Base-by-base conservation (phyloP, 2,329 filamentous ascomycete genomes). In the Fusarium sp. region DNA sequence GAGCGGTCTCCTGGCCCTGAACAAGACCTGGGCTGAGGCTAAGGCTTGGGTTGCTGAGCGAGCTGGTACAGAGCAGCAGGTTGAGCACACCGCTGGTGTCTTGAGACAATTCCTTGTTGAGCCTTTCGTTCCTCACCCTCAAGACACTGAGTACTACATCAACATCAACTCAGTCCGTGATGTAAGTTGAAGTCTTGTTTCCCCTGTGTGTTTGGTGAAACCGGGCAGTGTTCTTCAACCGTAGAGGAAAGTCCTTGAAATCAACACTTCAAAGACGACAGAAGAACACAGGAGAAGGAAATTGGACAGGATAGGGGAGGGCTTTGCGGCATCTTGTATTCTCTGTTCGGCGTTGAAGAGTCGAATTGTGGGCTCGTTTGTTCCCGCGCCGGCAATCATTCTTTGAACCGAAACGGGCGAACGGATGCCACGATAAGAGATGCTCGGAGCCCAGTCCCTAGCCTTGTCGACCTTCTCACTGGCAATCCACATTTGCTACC, bases 151-250 rank as follows among this genome's bases (percentile, higher is more conserved):
- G 84, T 98, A 98, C 86, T 99, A 99, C 85, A 97, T 99, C 86
- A 97, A 97, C 90, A 99, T 99, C 86, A 96, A 97, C 89, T 98
- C 96, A 68, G 94, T 97, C 77, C 92, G 96, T 86, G 96, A 98
- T 90, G 96, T 98, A 90, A 89, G 94, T 89, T 65, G 62, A 58
- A 51, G 56, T 39, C 44, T 56, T 72, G 66, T 74, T 70, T 65
- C 54, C 54, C 68, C 65, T 64, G 64, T 69, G 34, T 65, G 44
- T 69, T 28, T 62, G 51, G 51, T 42, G 58, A 48, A 44, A 38
- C 39, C 40, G 43, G 30, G 15, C 54, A 32, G 20, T 44, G 36
- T 24, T 61, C 34, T 34, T 28, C 43, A 44, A 24, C 19, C 43
- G 40, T 43, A 24, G 26, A 32, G 24, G 10, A 45, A 45, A 42